These are phyloP conservation scores for Cytospora paraplurivora DNA, from an alignment of 2,329 filamentous ascomycete genomes.

Conservation along the genomic window DNA sequence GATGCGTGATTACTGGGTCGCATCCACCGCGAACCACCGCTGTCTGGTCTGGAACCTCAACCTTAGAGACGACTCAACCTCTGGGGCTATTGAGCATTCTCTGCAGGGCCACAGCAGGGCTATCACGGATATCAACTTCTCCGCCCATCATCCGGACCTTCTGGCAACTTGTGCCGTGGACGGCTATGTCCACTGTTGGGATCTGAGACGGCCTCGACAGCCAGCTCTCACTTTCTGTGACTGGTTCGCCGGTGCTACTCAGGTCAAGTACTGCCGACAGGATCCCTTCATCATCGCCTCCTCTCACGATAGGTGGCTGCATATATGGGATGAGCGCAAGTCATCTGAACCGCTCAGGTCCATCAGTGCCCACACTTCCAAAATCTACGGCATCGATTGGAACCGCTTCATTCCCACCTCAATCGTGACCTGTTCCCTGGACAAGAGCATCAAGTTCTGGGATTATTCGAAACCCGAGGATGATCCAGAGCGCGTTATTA, in stretches of 20 bases:
- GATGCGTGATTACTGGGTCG: slow-evolving; percentile 86
- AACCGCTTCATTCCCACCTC: slow-evolving; percentile 73
- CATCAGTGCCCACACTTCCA: slow-evolving; percentile 85
- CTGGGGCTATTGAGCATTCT: slow-evolving; percentile 79
- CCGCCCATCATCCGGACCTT: slow-evolving; percentile 85
- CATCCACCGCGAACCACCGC: slow-evolving; percentile 91
- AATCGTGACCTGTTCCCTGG: slow-evolving; percentile 84
- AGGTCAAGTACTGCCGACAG: slow-evolving; percentile 92
- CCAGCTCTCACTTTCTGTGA: slow-evolving; percentile 84
- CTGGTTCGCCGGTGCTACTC: slow-evolving; percentile 90
- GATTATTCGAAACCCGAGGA: slow-evolving; percentile 68
- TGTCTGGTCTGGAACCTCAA: slow-evolving; percentile 93
- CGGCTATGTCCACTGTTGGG: slow-evolving; percentile 92
- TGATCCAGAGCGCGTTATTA: slow-evolving; percentile 73
- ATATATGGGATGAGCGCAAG: slow-evolving; percentile 87
- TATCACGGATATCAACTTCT: slow-evolving; percentile 97
- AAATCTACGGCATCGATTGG: slow-evolving; percentile 96
- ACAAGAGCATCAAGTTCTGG: slow-evolving; percentile 94
- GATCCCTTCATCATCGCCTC: slow-evolving; percentile 86
- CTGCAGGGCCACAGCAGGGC: slow-evolving; percentile 80
- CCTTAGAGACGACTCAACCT: slow-evolving; percentile 70
- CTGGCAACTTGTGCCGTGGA: slow-evolving; percentile 91
- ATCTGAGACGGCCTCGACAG: slow-evolving; percentile 72
- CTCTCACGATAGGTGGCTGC: slow-evolving; percentile 83
- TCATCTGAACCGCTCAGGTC: slow-evolving; percentile 77